Percentiles rank a stretch among this genome's conserved stretches.
Evolutionary conservation across 768 basidiomycete species (phyloP).

Genomic region (Leccinum ochraceum): DNA sequence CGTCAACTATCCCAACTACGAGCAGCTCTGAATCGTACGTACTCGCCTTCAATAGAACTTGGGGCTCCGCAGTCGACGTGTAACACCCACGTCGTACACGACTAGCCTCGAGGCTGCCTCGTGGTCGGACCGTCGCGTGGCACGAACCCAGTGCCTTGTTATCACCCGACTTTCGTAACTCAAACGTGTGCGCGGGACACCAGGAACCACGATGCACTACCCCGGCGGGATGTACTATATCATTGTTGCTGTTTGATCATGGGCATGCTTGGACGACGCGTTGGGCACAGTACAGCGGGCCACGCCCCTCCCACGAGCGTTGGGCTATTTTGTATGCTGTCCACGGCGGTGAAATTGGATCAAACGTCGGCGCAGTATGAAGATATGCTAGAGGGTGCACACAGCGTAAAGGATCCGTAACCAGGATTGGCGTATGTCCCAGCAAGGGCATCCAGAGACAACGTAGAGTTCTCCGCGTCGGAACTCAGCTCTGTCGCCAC

Average conservation of each 20-base stretch:
- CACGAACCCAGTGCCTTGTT: neutral
- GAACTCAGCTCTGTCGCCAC: neutral
- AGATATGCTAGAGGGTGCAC: conserved; percentile 28
- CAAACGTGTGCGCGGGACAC: neutral
- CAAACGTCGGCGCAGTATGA: conserved; percentile 26
- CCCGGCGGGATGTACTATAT: neutral
- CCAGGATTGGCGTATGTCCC: conserved; percentile 41
- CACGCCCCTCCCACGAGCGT: neutral
- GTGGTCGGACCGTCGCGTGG: neutral
- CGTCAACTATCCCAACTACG: neutral
- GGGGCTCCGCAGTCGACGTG: neutral
- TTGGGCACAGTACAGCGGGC: no score
- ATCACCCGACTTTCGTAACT: neutral
- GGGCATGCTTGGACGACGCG: neutral
- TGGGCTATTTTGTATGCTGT: conserved; percentile 10
- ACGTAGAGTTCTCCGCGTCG: neutral
- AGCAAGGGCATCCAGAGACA: conserved; percentile 28
- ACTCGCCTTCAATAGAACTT: neutral
- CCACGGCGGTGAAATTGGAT: conserved; percentile 31
- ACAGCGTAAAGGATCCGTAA: conserved; percentile 41
- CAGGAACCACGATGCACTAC: neutral
- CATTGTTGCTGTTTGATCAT: no score
- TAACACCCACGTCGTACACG: neutral
- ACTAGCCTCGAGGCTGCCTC: conserved; percentile 22
- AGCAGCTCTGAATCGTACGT: neutral